phyloP scores from a whole-genome alignment of 2,329 filamentous ascomycete species.

The Microsporum ferrugineum region DNA sequence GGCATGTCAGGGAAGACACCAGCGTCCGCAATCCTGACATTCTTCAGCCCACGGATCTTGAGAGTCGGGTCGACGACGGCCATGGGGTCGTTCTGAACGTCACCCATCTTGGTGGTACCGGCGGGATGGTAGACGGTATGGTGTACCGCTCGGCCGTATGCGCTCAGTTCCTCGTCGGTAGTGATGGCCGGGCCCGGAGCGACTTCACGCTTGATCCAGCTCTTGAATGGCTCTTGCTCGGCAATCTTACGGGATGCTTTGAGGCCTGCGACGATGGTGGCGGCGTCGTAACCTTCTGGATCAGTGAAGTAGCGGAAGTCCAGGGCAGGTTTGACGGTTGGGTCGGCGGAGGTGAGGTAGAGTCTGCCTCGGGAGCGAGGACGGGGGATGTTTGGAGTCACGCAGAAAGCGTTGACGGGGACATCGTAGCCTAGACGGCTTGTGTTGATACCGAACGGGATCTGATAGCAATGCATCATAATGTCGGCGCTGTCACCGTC shows the following conservation, averaged over 20 bases:
- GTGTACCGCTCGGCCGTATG: slow-evolving; percentile 69
- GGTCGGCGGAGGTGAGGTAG: slow-evolving; percentile 65
- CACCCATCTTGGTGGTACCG: slow-evolving; percentile 84
- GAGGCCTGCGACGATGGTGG: slow-evolving; percentile 66
- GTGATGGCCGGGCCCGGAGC: slow-evolving; percentile 63
- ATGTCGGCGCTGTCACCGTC: slow-evolving; percentile 71
- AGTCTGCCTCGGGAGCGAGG: slow-evolving; percentile 66
- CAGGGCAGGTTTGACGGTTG: slow-evolving; percentile 65
- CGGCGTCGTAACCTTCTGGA: slow-evolving; percentile 71
- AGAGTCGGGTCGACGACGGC: slow-evolving; percentile 72
- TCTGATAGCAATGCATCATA: slow-evolving; percentile 98
- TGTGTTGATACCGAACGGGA: slow-evolving; percentile 83
- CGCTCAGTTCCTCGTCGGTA: slow-evolving; percentile 66
- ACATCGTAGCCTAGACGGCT: slow-evolving; percentile 62
- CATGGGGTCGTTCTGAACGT: slow-evolving; percentile 53
- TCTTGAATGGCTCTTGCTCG: slow-evolving; percentile 62
- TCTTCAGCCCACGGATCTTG: slow-evolving; percentile 59
- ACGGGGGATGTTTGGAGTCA: slow-evolving; percentile 83
- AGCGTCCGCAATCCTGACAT: slow-evolving; percentile 70
- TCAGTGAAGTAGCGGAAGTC: slow-evolving; percentile 89
- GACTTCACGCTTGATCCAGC: slow-evolving; percentile 73
- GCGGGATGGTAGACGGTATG: slow-evolving; percentile 88
- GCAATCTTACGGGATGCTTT: slow-evolving; percentile 67
- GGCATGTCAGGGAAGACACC: slow-evolving; percentile 82
- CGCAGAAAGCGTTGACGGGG: slow-evolving; percentile 72